Percentiles rank a stretch among this genome's conserved stretches.
phyloP scores from a whole-genome alignment of 2,329 filamentous ascomycete species.

The Fusarium palustre region DNA sequence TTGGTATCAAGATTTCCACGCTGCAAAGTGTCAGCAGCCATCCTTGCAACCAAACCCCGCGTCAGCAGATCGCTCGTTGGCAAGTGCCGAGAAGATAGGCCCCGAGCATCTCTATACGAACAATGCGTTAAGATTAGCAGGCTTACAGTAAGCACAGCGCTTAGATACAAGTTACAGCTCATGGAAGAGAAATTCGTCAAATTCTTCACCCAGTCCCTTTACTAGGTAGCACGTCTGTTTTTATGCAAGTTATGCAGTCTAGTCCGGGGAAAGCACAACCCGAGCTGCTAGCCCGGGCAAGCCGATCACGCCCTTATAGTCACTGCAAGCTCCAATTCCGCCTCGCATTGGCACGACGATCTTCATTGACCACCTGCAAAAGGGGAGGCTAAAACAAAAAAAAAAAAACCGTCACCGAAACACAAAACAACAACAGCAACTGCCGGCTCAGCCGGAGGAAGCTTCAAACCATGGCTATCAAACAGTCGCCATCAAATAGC shows the following conservation, averaged over 20 bases:
- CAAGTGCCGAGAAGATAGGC: too few relatives aligned
- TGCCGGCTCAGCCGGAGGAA: background rate
- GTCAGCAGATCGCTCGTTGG: too few relatives aligned
- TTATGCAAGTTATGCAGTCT: too few relatives aligned
- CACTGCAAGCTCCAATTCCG: conserved; percentile 3
- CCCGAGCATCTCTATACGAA: too few relatives aligned
- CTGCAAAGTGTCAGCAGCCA: background rate
- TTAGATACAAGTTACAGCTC: background rate
- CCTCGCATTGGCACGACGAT: conserved; percentile 10
- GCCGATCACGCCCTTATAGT: too few relatives aligned
- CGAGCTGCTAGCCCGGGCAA: too few relatives aligned
- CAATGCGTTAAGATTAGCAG: background rate
- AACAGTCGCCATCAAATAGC: background rate
- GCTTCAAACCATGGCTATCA: background rate
- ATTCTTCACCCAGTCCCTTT: too few relatives aligned
- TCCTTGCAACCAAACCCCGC: too few relatives aligned
- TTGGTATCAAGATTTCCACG: accelerated
- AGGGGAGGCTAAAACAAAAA: background rate
- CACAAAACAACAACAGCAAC: background rate
- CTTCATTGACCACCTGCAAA: background rate
- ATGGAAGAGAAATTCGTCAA: too few relatives aligned
- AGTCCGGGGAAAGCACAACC: too few relatives aligned
- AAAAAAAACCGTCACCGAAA: conserved; percentile 4
- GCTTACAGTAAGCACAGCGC: background rate
- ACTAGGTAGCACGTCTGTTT: too few relatives aligned